phyloP scores from a whole-genome alignment of 371 early-diverging fungal genomes.

The Mortierella sp. region DNA sequence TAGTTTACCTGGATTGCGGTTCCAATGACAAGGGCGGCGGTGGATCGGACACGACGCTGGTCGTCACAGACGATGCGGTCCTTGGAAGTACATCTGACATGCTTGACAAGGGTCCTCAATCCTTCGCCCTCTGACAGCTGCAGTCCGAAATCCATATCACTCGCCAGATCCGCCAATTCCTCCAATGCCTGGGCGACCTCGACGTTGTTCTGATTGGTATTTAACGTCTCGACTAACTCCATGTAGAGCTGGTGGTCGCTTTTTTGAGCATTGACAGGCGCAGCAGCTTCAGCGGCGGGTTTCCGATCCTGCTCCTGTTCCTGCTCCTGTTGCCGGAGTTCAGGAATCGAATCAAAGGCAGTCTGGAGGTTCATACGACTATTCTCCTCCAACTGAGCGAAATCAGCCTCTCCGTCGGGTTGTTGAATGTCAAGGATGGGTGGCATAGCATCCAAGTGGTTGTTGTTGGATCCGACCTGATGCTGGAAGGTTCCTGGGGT shows the following conservation, averaged over 20 bases:
- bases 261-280: conserved; percentile 5
- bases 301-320: conserved; percentile 3
- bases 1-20: conserved; percentile 58
- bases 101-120: conserved; percentile 42
- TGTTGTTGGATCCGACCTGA: conserved; percentile 18
- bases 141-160: conserved; percentile 63
- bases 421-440: conserved; percentile 26
- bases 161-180: conserved; percentile 59
- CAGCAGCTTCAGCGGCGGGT: background rate
- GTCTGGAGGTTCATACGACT: conserved; percentile 46
- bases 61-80: conserved; percentile 28
- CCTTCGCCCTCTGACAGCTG: conserved; percentile 49
- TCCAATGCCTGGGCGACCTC: conserved; percentile 54
- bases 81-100: conserved; percentile 34
- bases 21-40: conserved; percentile 50
- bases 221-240: conserved; percentile 32
- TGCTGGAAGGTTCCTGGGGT: conserved; percentile 41
- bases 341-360: conserved; percentile 46
- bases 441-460: background rate
- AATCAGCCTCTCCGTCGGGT: conserved; percentile 4
- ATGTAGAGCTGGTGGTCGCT: conserved; percentile 46
- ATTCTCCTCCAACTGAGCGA: conserved; percentile 23
- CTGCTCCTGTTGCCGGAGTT: conserved; percentile 23
- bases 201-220: conserved; percentile 18
- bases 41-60: conserved; percentile 24